Conservation (phyloP, 1,139 yeast species). For the Geotrichum australiense region DNA sequence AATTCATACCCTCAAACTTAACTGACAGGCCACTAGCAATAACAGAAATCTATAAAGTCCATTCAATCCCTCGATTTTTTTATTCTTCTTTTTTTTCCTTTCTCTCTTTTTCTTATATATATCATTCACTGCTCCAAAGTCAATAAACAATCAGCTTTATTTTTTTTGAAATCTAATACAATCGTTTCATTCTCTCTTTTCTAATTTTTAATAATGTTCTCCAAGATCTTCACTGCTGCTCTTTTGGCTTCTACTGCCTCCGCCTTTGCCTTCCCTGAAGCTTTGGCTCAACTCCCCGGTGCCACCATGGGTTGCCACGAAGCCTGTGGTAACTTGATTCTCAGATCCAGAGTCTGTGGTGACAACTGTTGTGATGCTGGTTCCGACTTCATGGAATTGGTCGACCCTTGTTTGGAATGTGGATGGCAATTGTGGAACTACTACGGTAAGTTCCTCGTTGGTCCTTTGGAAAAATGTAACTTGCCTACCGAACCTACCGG, state of each 20-base stretch:
- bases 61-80: no score
- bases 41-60: no score
- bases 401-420: slow-evolving; percentile 6
- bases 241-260: slow-evolving; percentile 5
- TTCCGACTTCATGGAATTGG: slow-evolving; percentile 4
- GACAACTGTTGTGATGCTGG: slow-evolving; percentile 8
- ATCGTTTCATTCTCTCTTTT: not conserved
- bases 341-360: slow-evolving; percentile 8
- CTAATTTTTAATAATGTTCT: slow-evolving; percentile 6
- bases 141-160: no score
- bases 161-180: not conserved
- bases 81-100: no score
- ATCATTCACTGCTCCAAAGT: no score
- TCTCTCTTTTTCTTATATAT: no score
- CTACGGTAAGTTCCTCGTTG: slow-evolving; percentile 12
- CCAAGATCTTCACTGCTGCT: slow-evolving; percentile 4
- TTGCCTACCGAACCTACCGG: slow-evolving; percentile 14
- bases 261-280: slow-evolving; percentile 12
- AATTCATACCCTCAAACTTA: no score
- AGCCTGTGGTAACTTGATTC: slow-evolving; percentile 11
- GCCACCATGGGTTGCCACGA: slow-evolving; percentile 12
- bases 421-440: slow-evolving; percentile 13
- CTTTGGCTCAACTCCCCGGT: slow-evolving; percentile 13
- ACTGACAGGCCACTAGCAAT: no score
- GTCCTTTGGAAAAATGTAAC: slow-evolving; percentile 5